These are phyloP conservation scores for Dionaea muscipula DNA, from an alignment of 179 eudicot species.

Conservation along the genomic window DNA sequence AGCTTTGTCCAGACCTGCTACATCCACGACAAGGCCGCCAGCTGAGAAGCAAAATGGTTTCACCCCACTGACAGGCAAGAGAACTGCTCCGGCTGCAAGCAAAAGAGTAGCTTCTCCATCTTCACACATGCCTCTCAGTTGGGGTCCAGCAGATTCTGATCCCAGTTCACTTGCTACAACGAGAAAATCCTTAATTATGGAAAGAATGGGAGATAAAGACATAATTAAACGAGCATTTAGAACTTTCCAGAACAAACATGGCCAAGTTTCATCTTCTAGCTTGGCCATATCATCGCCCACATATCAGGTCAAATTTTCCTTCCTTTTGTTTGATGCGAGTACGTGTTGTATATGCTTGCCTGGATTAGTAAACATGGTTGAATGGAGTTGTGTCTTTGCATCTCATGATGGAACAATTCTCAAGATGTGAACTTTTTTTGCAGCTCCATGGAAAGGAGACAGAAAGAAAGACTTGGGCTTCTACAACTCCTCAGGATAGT, in stretches of 20 bases:
- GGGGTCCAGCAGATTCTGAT: conserved; percentile 32
- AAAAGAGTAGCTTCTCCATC: conserved; percentile 41
- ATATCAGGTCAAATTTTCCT: conserved; percentile 30
- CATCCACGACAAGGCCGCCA: conserved; percentile 24
- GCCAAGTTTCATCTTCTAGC: conserved; percentile 25
- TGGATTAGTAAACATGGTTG: no score
- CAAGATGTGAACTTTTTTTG: conserved; percentile 2
- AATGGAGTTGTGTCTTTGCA: no score
- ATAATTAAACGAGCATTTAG: conserved; percentile 81
- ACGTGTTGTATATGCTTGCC: no score
- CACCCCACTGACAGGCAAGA: conserved; percentile 30
- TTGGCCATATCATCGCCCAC: conserved; percentile 20
- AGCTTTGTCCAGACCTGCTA: conserved; percentile 14
- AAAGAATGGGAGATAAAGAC: conserved; percentile 93
- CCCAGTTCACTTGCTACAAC: conserved; percentile 23
- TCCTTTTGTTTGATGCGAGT: no score
- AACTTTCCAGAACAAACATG: conserved; percentile 33
- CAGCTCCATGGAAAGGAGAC: conserved; percentile 16
- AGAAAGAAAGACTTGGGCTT: conserved; percentile 19
- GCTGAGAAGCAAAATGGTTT: conserved; percentile 32
- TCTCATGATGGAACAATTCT: no score
- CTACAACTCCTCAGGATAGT: conserved; percentile 20
- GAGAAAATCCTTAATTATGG: conserved; percentile 73
- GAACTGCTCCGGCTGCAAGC: conserved; percentile 26
- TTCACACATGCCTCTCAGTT: conserved; percentile 59